Conservation (phyloP, 805 yeast genomes). For the Kregervanrija delftensis region DNA sequence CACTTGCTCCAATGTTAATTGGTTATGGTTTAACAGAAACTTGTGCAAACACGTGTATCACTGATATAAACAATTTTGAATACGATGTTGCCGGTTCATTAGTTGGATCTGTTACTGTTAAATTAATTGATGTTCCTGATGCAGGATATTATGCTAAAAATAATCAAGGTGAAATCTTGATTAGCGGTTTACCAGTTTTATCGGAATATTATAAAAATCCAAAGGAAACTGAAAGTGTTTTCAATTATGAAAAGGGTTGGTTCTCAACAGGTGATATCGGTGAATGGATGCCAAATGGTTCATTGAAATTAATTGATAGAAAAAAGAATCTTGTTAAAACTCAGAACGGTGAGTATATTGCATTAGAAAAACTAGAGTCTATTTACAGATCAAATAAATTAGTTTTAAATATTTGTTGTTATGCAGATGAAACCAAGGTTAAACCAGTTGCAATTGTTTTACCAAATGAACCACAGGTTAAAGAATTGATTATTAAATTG, state of each 20-base stretch:
- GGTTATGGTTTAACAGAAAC: slow-evolving; percentile 98
- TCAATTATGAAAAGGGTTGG: slow-evolving; percentile 80
- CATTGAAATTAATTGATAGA: slow-evolving; percentile 81
- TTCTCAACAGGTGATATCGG: slow-evolving; percentile 96
- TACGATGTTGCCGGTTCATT: slow-evolving; percentile 77
- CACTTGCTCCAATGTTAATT: slow-evolving; percentile 78
- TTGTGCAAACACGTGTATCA: slow-evolving; percentile 76
- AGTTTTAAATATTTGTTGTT: slow-evolving; percentile 81
- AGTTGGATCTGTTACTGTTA: slow-evolving; percentile 76
- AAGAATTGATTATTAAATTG: slow-evolving; percentile 50
- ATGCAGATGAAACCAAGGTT: slow-evolving; percentile 81
- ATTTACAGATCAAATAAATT: slow-evolving; percentile 76
- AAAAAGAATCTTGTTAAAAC: slow-evolving; percentile 95
- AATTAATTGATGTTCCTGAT: slow-evolving; percentile 85
- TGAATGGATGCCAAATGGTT: slow-evolving; percentile 81
- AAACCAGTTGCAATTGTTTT: slow-evolving; percentile 90
- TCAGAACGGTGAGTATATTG: slow-evolving; percentile 94
- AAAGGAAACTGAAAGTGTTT: slow-evolving; percentile 70
- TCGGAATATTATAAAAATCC: slow-evolving; percentile 78
- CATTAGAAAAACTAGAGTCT: slow-evolving; percentile 89
- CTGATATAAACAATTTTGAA: slow-evolving; percentile 60
- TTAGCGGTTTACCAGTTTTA: slow-evolving; percentile 68
- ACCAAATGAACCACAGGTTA: slow-evolving; percentile 66
- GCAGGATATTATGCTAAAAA: slow-evolving; percentile 87
- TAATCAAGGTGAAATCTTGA: slow-evolving; percentile 87